These are phyloP conservation scores for Calonectria montana DNA, from an alignment of 2,329 filamentous ascomycete species.

Conservation along the genomic window DNA sequence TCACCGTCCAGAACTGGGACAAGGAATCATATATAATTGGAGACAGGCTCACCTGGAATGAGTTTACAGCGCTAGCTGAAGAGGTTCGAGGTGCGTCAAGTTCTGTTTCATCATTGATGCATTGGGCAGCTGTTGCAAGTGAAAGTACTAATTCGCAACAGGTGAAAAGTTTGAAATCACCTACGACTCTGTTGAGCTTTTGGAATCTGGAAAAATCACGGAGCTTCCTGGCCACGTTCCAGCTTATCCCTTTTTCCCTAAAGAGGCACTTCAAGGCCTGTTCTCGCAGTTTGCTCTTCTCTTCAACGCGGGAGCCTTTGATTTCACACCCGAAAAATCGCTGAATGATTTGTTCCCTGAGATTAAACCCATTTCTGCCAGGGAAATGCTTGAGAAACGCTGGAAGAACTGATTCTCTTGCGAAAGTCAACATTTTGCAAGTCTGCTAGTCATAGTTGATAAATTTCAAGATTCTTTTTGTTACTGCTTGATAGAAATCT, in stretches of 20 bases:
- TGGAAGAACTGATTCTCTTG: neutral
- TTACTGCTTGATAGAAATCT: no score
- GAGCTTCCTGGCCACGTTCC: neutral
- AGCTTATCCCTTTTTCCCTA: neutral
- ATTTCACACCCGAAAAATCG: neutral
- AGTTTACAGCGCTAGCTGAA: neutral
- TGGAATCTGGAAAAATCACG: neutral
- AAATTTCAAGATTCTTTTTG: no score
- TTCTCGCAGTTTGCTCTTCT: neutral
- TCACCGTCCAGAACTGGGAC: neutral
- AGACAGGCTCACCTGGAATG: neutral
- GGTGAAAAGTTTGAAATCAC: neutral
- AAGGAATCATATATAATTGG: neutral
- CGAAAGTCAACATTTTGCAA: no score
- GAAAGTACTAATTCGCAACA: neutral
- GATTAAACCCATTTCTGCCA: neutral
- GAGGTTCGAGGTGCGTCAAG: neutral
- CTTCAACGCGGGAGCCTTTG: neutral
- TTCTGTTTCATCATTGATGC: neutral
- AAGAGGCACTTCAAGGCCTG: neutral
- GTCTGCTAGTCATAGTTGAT: no score
- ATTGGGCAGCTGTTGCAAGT: no score
- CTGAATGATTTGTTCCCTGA: neutral
- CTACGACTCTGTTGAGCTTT: neutral
- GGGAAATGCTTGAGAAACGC: neutral